Conservation (phyloP, 1,284 basidiomycete genomes). For the Pseudozyma sp. region DNA sequence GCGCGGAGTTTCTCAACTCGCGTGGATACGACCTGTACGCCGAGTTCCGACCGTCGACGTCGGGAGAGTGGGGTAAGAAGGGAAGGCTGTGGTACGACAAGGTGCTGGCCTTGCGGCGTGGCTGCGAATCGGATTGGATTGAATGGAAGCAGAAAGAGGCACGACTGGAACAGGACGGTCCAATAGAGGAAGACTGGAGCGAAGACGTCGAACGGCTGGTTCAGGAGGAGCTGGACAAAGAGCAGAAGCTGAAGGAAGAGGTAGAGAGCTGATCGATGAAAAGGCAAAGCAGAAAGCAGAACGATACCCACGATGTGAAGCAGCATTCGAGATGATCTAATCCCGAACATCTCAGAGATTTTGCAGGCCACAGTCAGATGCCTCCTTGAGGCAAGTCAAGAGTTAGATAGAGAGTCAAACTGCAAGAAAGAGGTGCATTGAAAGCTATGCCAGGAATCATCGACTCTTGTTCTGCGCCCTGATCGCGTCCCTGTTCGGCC, state of each 20-base stretch:
- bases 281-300: too few species aligned
- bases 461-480: neutral
- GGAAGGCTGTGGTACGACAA: conserved; percentile 57
- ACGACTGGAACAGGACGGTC: conserved; percentile 20
- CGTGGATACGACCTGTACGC: conserved; percentile 61
- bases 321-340: too few species aligned
- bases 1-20: conserved; percentile 51
- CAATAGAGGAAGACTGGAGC: conserved; percentile 41
- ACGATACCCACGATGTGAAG: too few species aligned
- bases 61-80: conserved; percentile 67
- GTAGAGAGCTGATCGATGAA: neutral
- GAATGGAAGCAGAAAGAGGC: conserved; percentile 40
- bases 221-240: conserved; percentile 34
- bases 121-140: conserved; percentile 25
- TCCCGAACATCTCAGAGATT: too few species aligned
- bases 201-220: conserved; percentile 42
- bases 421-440: too few species aligned
- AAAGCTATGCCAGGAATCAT: neutral
- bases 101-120: conserved; percentile 50
- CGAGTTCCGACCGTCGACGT: conserved; percentile 64
- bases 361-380: too few species aligned
- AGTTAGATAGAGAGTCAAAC: too few species aligned
- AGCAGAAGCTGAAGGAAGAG: conserved; percentile 15
- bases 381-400: too few species aligned
- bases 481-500: conserved; percentile 27